Conservation (phyloP, 768 basidiomycete species). For the Tricholoma terreum region DNA sequence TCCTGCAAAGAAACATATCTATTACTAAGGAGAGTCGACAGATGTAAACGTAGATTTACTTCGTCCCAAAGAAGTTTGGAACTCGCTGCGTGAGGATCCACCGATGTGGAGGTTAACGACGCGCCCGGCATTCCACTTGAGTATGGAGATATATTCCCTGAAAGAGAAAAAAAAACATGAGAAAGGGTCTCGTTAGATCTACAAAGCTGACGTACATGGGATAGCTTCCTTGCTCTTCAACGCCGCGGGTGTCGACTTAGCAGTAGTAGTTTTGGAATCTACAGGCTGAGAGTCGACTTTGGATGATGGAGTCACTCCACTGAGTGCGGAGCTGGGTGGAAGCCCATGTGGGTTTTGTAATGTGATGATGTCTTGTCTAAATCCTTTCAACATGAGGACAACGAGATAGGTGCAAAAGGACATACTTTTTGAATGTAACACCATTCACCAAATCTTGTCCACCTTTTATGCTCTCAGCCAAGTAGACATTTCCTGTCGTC, state of each 20-base stretch:
- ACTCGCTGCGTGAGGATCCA: slow-evolving; percentile 65
- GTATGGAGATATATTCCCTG: slow-evolving; percentile 91
- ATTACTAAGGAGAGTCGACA: neutral
- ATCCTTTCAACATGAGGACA: neutral
- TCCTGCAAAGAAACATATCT: slow-evolving; percentile 47
- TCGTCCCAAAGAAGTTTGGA: slow-evolving; percentile 96
- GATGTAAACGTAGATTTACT: slow-evolving; percentile 33
- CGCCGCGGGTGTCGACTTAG: slow-evolving; percentile 35
- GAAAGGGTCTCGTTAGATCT: neutral
- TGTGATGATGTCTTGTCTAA: slow-evolving; percentile 86
- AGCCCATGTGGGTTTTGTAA: slow-evolving; percentile 88
- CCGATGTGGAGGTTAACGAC: slow-evolving; percentile 88
- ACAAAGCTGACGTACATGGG: slow-evolving; percentile 53
- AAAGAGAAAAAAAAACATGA: neutral
- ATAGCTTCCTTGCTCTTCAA: slow-evolving; percentile 52
- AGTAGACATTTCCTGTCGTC: slow-evolving; percentile 89
- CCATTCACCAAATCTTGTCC: slow-evolving; percentile 87
- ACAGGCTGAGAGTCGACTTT: slow-evolving; percentile 21
- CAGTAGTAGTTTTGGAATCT: slow-evolving; percentile 29
- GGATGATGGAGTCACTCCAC: slow-evolving; percentile 25
- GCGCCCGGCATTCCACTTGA: slow-evolving; percentile 89
- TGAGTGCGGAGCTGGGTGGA: slow-evolving; percentile 50
- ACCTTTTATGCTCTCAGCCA: slow-evolving; percentile 86
- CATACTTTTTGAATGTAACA: slow-evolving; percentile 77
- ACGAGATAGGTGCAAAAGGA: slow-evolving; percentile 2